phyloP scores from a whole-genome alignment of 148 eudicot genomes.

The Dysphania ambrosioides region DNA sequence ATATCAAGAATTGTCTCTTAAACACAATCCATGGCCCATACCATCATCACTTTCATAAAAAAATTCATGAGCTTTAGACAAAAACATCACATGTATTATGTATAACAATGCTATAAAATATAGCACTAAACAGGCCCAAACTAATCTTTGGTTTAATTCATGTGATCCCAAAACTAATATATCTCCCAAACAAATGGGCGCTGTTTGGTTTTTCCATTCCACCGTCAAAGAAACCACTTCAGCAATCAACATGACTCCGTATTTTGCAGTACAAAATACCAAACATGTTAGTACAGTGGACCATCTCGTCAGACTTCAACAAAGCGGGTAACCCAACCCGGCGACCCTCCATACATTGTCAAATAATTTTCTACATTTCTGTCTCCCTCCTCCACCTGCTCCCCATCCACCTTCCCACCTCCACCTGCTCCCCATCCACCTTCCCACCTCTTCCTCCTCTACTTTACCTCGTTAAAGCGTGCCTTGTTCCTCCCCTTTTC shows the following conservation, averaged over 20 bases:
- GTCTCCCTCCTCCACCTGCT: constrained; percentile 7
- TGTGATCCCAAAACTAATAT: background rate
- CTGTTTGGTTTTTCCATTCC: background rate
- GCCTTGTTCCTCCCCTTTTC: too few species aligned
- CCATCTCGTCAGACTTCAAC: constrained; percentile 17
- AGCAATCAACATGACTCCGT: background rate
- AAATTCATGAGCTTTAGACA: too few species aligned
- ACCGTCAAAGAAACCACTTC: background rate
- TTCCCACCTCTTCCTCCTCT: background rate
- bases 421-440: constrained; percentile 21
- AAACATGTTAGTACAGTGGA: constrained; percentile 27
- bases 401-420: too few species aligned
- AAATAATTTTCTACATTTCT: background rate
- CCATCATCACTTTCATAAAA: too few species aligned
- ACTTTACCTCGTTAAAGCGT: background rate
- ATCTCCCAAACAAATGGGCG: background rate
- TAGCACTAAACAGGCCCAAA: too few species aligned
- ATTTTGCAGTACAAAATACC: constrained; percentile 1
- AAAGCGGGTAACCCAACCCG: too few species aligned
- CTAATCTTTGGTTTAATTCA: background rate
- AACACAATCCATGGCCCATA: too few species aligned
- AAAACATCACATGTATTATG: too few species aligned
- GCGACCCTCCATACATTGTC: background rate
- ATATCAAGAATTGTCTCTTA: too few species aligned
- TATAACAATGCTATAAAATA: too few species aligned